Evolutionary conservation across 1,139 yeast species (phyloP).

Genomic region (Geotrichum macrosporum): DNA sequence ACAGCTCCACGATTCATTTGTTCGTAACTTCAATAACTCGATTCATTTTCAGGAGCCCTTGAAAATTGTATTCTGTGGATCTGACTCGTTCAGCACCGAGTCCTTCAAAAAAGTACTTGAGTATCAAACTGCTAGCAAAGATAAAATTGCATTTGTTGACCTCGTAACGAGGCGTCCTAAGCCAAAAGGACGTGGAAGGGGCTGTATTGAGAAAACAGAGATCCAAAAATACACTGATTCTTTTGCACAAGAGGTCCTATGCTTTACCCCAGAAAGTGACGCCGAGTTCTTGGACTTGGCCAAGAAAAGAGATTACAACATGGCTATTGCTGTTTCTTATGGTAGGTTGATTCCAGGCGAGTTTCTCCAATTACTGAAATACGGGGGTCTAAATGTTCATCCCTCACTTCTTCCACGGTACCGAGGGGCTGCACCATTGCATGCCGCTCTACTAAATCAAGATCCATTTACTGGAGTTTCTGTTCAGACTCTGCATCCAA

Average conservation of each 20-base stretch:
- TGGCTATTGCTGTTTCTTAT: conserved; percentile 85
- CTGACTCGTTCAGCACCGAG: conserved; percentile 66
- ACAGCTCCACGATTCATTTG: no score
- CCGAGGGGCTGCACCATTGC: conserved; percentile 90
- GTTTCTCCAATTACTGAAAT: conserved; percentile 48
- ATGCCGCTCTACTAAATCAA: conserved; percentile 63
- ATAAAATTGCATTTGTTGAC: conserved; percentile 46
- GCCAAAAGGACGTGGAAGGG: conserved; percentile 62
- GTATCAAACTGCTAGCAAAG: conserved; percentile 35
- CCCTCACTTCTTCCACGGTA: conserved; percentile 83
- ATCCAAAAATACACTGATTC: conserved; percentile 44
- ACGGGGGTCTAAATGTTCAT: conserved; percentile 83
- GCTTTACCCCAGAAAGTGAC: conserved; percentile 18
- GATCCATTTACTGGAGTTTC: conserved; percentile 75
- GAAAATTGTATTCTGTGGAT: conserved; percentile 69
- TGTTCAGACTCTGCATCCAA: conserved; percentile 84
- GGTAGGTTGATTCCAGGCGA: conserved; percentile 70
- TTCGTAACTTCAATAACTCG: no score
- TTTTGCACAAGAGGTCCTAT: conserved; percentile 39
- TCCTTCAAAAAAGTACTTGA: conserved; percentile 49
- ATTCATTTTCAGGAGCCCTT: no score
- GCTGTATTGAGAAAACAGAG: conserved; percentile 50
- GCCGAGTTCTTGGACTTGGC: conserved; percentile 48
- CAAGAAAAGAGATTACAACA: conserved; percentile 42
- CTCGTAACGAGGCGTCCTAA: conserved; percentile 67